Conservation (phyloP, 2,329 filamentous ascomycete genomes). For the Xylaria sp. region DNA sequence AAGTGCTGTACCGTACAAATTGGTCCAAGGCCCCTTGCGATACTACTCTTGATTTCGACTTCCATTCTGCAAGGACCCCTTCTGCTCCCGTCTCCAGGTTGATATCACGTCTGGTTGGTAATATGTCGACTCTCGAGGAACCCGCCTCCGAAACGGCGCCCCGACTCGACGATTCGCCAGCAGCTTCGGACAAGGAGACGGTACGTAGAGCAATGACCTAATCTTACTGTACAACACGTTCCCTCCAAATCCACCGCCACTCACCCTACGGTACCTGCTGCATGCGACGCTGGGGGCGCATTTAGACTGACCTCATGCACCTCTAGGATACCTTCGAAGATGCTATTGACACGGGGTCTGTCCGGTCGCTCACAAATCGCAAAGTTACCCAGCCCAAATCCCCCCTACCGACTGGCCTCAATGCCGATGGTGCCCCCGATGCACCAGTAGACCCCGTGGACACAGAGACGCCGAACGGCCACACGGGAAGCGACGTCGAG, state of each 20-base stretch:
- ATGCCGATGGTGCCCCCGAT: slow-evolving; percentile 43
- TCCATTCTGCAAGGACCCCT: slow-evolving; percentile 11
- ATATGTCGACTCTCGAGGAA: slow-evolving; percentile 50
- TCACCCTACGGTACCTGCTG: slow-evolving; percentile 34
- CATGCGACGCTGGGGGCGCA: slow-evolving; percentile 7
- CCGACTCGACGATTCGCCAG: slow-evolving; percentile 46
- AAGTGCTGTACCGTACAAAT: slow-evolving; percentile 19
- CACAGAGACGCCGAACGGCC: slow-evolving; percentile 44
- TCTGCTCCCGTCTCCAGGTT: slow-evolving; percentile 17
- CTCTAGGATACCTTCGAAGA: slow-evolving; percentile 85
- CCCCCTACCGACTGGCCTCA: slow-evolving; percentile 42
- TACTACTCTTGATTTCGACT: slow-evolving; percentile 1
- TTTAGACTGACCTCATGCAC: slow-evolving; percentile 34
- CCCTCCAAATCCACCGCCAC: slow-evolving; percentile 7
- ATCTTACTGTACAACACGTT: slow-evolving; percentile 4
- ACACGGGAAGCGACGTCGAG: slow-evolving; percentile 34
- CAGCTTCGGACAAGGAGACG: slow-evolving; percentile 54
- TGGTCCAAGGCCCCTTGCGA: slow-evolving; percentile 18
- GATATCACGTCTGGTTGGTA: slow-evolving; percentile 29
- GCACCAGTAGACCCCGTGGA: slow-evolving; percentile 36
- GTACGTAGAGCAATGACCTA: slow-evolving; percentile 48
- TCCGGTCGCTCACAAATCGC: slow-evolving; percentile 71
- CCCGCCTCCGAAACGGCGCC: slow-evolving; percentile 42
- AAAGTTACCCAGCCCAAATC: slow-evolving; percentile 53
- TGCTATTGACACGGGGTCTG: slow-evolving; percentile 73